Conservation (phyloP, 768 basidiomycete species). For the Pulveroboletus ravenelii region DNA sequence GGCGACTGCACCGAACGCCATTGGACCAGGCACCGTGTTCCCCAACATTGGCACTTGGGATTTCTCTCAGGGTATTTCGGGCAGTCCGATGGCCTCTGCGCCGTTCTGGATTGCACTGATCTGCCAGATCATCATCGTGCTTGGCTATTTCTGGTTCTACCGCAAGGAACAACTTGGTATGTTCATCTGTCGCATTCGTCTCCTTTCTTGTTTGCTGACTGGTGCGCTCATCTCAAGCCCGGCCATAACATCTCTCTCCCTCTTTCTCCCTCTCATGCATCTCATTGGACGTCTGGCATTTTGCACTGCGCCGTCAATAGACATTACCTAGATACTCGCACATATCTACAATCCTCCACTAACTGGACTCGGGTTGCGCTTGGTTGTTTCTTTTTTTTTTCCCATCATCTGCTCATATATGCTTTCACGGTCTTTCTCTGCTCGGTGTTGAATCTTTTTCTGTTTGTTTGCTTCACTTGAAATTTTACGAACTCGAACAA, state of each 20-base stretch:
- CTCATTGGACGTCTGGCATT: conserved; percentile 4
- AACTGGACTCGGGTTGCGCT: neutral
- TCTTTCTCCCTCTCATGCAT: neutral
- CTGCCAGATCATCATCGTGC: conserved; percentile 78
- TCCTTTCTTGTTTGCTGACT: neutral
- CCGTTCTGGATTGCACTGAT: conserved; percentile 85
- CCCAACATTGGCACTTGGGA: conserved; percentile 92
- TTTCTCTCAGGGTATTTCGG: conserved; percentile 63
- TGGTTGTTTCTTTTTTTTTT: too few relatives aligned
- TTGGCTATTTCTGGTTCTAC: conserved; percentile 97
- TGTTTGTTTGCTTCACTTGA: too few relatives aligned
- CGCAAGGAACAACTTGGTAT: conserved; percentile 86
- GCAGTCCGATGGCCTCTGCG: conserved; percentile 78
- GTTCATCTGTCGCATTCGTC: conserved; percentile 17
- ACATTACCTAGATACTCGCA: neutral
- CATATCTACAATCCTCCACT: neutral
- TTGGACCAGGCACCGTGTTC: conserved; percentile 88
- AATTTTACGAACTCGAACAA: too few relatives aligned
- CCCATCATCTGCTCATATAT: neutral
- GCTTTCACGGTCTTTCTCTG: neutral
- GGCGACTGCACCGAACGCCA: conserved; percentile 82
- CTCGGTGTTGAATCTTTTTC: too few relatives aligned
- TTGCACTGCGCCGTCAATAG: neutral
- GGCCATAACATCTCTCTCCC: conserved; percentile 3
- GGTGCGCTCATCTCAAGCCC: neutral